Conservation (phyloP, 441 rosid genomes). For the Jatropha podagrica region DNA sequence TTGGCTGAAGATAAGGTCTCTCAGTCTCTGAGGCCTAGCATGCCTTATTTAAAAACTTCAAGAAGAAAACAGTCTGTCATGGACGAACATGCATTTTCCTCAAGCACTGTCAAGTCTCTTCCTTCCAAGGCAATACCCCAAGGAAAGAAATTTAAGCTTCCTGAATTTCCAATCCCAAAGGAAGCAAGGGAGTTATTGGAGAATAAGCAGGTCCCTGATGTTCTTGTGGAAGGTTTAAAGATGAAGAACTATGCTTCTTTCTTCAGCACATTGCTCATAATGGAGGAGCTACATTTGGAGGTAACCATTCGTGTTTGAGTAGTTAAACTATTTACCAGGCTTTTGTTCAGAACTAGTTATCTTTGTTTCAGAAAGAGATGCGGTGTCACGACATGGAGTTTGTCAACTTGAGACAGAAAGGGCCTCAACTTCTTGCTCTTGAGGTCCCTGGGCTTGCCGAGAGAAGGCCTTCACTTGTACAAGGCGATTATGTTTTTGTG, state of each 20-base stretch:
- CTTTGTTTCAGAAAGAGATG: constrained; percentile 47
- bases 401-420: constrained; percentile 41
- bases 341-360: background rate
- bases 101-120: constrained; percentile 20
- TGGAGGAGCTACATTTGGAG: constrained; percentile 59
- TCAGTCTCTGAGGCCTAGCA: constrained; percentile 39
- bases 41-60: constrained; percentile 32
- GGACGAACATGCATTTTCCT: constrained; percentile 28
- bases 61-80: constrained; percentile 30
- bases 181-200: constrained; percentile 34
- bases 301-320: constrained; percentile 20
- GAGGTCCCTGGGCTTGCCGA: constrained; percentile 60
- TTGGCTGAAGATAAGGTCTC: constrained; percentile 54
- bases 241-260: constrained; percentile 37
- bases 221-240: constrained; percentile 32
- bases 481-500: constrained; percentile 47
- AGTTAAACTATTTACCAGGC: background rate
- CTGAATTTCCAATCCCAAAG: constrained; percentile 43
- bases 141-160: constrained; percentile 30
- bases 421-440: constrained; percentile 37
- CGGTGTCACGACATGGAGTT: constrained; percentile 41
- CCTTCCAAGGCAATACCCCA: constrained; percentile 14
- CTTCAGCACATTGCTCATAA: constrained; percentile 44
- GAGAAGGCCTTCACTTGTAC: constrained; percentile 59
- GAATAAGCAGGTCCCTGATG: constrained; percentile 37